Evolutionary conservation across 2,329 filamentous ascomycete genomes (phyloP).

Genomic region (Metarhizium guizhouense): DNA sequence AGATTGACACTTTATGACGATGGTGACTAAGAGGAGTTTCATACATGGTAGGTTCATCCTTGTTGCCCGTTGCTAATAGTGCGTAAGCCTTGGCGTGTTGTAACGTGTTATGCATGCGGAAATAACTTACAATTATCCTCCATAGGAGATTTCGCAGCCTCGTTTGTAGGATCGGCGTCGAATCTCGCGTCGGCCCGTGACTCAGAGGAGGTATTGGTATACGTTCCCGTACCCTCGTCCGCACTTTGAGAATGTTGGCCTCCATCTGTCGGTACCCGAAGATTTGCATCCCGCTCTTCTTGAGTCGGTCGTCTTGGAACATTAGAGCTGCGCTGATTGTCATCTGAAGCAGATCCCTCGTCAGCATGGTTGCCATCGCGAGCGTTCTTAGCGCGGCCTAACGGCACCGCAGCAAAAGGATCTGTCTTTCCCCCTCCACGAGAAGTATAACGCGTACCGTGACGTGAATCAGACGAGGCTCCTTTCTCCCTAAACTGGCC

Average conservation of each 20-base stretch:
- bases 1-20: background rate
- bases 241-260: background rate
- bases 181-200: constrained; percentile 5
- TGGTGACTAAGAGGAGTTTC: constrained; percentile 12
- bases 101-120: background rate
- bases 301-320: constrained; percentile 16
- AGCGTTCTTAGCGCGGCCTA: constrained; percentile 38
- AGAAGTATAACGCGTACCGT: constrained; percentile 48
- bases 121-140: background rate
- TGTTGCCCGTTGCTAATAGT: constrained; percentile 3
- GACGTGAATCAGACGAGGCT: constrained; percentile 36
- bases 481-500: constrained; percentile 35
- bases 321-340: constrained; percentile 20
- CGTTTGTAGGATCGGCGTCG: background rate
- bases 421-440: constrained; percentile 51
- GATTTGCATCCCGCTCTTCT: background rate
- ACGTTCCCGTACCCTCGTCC: background rate
- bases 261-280: background rate
- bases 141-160: background rate
- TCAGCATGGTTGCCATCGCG: constrained; percentile 25
- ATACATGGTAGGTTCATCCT: constrained; percentile 38
- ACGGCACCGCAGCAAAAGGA: constrained; percentile 38
- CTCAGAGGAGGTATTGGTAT: constrained; percentile 1
- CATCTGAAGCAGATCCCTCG: constrained; percentile 14
- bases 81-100: background rate